A percentile compares a stretch with the other conserved stretches of the same genome.
Evolutionary conservation across 768 basidiomycete species (phyloP).

Genomic region (Roridomyces roridus): DNA sequence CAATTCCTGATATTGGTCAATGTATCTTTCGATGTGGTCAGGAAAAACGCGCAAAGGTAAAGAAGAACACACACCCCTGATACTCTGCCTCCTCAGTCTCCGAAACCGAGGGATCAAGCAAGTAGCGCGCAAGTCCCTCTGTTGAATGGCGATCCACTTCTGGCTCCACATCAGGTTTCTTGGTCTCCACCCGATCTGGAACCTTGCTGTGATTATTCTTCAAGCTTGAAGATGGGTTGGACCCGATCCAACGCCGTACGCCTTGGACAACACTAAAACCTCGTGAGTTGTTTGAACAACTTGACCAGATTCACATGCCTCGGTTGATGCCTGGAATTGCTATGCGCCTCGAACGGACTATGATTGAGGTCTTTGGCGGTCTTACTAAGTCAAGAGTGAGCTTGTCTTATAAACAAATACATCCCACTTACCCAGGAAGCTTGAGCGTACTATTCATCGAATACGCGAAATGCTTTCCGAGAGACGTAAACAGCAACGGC

Average conservation of each 20-base stretch:
- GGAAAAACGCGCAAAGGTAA: not conserved
- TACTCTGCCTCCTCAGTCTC: conserved; percentile 75
- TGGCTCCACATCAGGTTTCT: conserved; percentile 35
- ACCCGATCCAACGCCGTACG: conserved; percentile 78
- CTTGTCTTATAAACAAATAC: not conserved
- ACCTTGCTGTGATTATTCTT: conserved; percentile 47
- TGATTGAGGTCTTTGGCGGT: conserved; percentile 68
- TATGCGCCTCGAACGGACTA: conserved; percentile 78
- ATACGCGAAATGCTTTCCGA: conserved; percentile 90
- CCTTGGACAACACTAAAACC: conserved; percentile 72
- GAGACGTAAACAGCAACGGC: conserved; percentile 80
- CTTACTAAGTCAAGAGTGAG: conserved; percentile 53
- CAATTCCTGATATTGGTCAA: conserved; percentile 75
- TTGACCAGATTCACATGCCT: conserved; percentile 25
- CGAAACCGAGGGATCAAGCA: conserved; percentile 69
- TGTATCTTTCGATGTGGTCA: conserved; percentile 52
- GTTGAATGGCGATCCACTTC: conserved; percentile 56
- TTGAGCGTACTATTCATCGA: conserved; percentile 92
- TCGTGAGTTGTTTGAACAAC: not conserved
- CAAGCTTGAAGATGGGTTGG: conserved; percentile 49
- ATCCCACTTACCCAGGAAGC: conserved; percentile 69
- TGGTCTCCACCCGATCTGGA: conserved; percentile 40
- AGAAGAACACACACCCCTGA: conserved; percentile 54
- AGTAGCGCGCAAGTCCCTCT: conserved; percentile 59
- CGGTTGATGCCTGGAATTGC: conserved; percentile 46